phyloP scores from a whole-genome alignment of 2,329 filamentous ascomycete species.

The Trichoderma sp. region DNA sequence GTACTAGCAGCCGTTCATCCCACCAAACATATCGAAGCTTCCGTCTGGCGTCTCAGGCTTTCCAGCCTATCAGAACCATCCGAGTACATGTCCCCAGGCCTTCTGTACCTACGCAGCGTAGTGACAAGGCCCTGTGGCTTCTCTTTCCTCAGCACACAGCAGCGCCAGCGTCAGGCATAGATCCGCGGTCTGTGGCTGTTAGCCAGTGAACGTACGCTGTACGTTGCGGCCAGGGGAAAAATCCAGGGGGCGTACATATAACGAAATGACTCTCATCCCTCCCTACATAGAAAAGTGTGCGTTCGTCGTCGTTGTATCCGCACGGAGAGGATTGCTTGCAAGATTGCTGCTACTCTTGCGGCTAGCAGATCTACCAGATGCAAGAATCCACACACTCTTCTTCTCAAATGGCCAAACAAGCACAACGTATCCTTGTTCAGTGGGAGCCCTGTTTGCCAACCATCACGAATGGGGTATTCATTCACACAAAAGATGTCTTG shows the following conservation, averaged over 20 bases:
- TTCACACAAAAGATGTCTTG: neutral
- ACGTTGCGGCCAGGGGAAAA: neutral
- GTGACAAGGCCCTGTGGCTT: neutral
- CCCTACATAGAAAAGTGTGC: neutral
- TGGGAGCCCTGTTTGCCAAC: neutral
- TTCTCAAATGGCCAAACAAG: neutral
- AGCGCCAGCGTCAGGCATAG: neutral
- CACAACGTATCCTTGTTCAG: neutral
- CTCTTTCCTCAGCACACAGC: neutral
- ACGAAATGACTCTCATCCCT: neutral
- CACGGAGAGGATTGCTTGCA: neutral
- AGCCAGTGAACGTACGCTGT: neutral
- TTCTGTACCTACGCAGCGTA: constrained; percentile 1
- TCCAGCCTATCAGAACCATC: neutral
- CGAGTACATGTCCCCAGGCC: neutral
- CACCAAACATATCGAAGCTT: neutral
- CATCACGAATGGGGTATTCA: neutral
- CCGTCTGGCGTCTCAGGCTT: neutral
- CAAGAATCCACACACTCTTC: neutral
- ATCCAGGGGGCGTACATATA: neutral
- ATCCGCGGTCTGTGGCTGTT: neutral
- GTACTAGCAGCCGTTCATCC: constrained; percentile 2
- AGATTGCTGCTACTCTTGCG: neutral
- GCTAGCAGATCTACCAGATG: neutral
- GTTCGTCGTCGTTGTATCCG: neutral